A percentile compares a stretch with the other conserved stretches of the same genome.
phyloP scores from a whole-genome alignment of 1,139 yeast species.

The Wickerhamiella infanticola region DNA sequence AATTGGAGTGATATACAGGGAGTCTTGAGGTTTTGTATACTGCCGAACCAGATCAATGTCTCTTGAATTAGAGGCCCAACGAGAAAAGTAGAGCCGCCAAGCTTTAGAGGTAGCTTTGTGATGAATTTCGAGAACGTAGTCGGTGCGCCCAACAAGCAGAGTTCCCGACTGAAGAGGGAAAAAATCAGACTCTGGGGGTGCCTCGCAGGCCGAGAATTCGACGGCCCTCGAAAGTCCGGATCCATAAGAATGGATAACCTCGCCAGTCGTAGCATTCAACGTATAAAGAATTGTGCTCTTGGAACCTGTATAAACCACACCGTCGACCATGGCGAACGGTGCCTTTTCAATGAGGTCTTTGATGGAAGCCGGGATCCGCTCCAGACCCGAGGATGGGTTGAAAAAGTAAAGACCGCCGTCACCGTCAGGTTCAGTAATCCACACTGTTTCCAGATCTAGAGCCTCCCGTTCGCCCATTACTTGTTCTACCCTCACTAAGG shows the following conservation, averaged over 20 bases:
- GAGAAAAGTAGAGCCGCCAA: slow-evolving; percentile 79
- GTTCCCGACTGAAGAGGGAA: slow-evolving; percentile 15
- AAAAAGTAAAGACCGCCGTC: slow-evolving; percentile 83
- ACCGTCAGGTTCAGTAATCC: slow-evolving; percentile 86
- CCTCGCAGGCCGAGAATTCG: background rate
- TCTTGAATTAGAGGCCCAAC: slow-evolving; percentile 87
- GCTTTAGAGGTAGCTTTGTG: slow-evolving; percentile 28
- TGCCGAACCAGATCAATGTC: slow-evolving; percentile 48
- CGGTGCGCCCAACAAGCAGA: slow-evolving; percentile 28
- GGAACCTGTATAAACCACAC: slow-evolving; percentile 80
- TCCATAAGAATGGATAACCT: slow-evolving; percentile 60
- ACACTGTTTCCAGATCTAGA: slow-evolving; percentile 17
- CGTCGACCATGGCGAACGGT: slow-evolving; percentile 53
- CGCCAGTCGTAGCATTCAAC: slow-evolving; percentile 62
- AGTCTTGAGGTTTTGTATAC: slow-evolving; percentile 35
- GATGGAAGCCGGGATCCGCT: slow-evolving; percentile 68
- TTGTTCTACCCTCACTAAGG: slow-evolving; percentile 20
- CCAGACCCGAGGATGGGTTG: slow-evolving; percentile 61
- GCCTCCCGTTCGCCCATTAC: slow-evolving; percentile 1
- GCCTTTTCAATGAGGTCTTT: slow-evolving; percentile 66
- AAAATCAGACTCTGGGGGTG: slow-evolving; percentile 5
- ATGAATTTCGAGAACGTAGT: slow-evolving; percentile 44
- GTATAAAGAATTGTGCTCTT: slow-evolving; percentile 63
- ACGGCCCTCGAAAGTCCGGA: slow-evolving; percentile 6
- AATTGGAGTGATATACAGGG: slow-evolving; percentile 67